phyloP scores from a whole-genome alignment of 805 yeast genomes.

The Metschnikowia sp. region DNA sequence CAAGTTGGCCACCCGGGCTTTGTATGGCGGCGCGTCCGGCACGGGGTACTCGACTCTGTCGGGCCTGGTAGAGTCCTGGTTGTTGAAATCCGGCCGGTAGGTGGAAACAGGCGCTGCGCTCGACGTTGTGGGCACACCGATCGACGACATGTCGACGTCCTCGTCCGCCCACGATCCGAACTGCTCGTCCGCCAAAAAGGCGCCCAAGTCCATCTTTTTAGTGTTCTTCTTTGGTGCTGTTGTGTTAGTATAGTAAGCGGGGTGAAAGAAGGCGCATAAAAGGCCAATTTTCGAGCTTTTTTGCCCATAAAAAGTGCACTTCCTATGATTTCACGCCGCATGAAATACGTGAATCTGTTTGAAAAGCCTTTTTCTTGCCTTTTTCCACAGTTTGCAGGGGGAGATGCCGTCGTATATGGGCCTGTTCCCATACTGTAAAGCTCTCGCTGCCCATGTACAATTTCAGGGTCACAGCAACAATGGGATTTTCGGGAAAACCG shows the following conservation, averaged over 20 bases:
- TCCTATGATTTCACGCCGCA: too few species aligned
- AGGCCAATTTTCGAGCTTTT: neutral
- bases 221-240: conserved; percentile 52
- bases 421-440: too few species aligned
- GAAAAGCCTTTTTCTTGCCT: too few species aligned
- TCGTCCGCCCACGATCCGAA: conserved; percentile 87
- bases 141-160: conserved; percentile 64
- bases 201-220: conserved; percentile 75
- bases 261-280: neutral
- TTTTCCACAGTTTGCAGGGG: too few species aligned
- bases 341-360: too few species aligned
- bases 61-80: conserved; percentile 26
- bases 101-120: conserved; percentile 14
- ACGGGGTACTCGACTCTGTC: conserved; percentile 74
- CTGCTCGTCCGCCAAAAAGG: conserved; percentile 76
- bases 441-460: too few species aligned
- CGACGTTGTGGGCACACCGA: conserved; percentile 46
- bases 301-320: neutral
- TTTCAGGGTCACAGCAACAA: too few species aligned
- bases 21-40: conserved; percentile 89
- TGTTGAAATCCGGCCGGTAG: conserved; percentile 11
- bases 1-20: conserved; percentile 83
- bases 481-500: too few species aligned
- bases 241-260: conserved; percentile 7
- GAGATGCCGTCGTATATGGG: too few species aligned